Conservation (phyloP, 768 basidiomycete species). For the Kwoniella heveanensis region DNA sequence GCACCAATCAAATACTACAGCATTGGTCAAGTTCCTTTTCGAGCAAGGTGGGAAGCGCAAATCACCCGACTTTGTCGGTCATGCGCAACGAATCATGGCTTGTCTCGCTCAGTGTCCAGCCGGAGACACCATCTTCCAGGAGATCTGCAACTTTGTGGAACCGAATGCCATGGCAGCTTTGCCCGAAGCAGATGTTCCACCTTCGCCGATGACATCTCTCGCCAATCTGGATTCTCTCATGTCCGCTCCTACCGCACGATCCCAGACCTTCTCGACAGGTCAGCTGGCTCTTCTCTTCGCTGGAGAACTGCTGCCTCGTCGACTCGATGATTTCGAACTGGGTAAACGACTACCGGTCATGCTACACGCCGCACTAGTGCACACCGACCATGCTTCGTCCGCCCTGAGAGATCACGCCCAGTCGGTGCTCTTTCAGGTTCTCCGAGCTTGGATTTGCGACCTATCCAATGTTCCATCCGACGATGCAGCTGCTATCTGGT, state of each 20-base stretch:
- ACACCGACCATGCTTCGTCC: slow-evolving; percentile 73
- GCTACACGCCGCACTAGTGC: slow-evolving; percentile 76
- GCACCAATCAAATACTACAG: slow-evolving; percentile 65
- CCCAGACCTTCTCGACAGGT: slow-evolving; percentile 66
- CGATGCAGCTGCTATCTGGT: slow-evolving; percentile 39
- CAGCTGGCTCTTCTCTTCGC: slow-evolving; percentile 84
- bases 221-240: slow-evolving; percentile 57
- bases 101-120: slow-evolving; percentile 77
- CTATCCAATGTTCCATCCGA: slow-evolving; percentile 30
- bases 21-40: slow-evolving; percentile 76
- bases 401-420: slow-evolving; percentile 73
- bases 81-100: slow-evolving; percentile 78
- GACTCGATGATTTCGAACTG: slow-evolving; percentile 71
- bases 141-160: slow-evolving; percentile 80
- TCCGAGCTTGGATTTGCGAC: slow-evolving; percentile 70
- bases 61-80: slow-evolving; percentile 72
- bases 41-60: slow-evolving; percentile 85
- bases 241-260: slow-evolving; percentile 57
- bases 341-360: slow-evolving; percentile 68
- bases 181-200: slow-evolving; percentile 58
- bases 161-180: slow-evolving; percentile 79
- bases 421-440: slow-evolving; percentile 78
- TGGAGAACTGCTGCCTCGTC: slow-evolving; percentile 49
- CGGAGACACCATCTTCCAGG: slow-evolving; percentile 74
- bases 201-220: slow-evolving; percentile 60